Evolutionary conservation across 1,284 basidiomycete genomes (phyloP).

Genomic region (Agroathelia rolfsii): DNA sequence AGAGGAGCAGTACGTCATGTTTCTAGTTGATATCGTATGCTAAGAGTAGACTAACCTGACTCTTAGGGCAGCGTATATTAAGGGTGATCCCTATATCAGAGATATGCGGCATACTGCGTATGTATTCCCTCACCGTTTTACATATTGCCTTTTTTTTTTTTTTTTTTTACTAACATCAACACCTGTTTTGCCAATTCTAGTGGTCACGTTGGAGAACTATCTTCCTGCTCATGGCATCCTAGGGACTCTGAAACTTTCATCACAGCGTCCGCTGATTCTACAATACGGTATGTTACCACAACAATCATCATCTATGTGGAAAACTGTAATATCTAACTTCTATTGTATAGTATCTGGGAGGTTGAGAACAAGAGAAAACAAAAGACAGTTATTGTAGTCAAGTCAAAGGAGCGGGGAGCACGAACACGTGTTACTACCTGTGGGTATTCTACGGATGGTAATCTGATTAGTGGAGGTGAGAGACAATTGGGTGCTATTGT

Average conservation of each 20-base stretch:
- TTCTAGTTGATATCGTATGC: constrained; percentile 12
- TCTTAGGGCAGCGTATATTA: constrained; percentile 74
- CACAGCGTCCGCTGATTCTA: constrained; percentile 91
- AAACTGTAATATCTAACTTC: constrained; percentile 47
- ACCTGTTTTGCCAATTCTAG: constrained; percentile 31
- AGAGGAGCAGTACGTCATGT: constrained; percentile 67
- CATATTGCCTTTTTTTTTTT: constrained; percentile 4
- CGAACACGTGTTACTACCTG: constrained; percentile 87
- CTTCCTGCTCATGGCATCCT: constrained; percentile 88
- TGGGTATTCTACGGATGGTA: constrained; percentile 80
- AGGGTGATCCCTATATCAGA: constrained; percentile 96
- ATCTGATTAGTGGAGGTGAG: constrained; percentile 77
- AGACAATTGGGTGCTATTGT: constrained; percentile 12
- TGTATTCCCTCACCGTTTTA: constrained; percentile 18
- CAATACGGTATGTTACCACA: constrained; percentile 72
- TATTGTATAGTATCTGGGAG: constrained; percentile 77
- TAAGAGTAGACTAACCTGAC: constrained; percentile 38
- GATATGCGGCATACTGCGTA: constrained; percentile 97
- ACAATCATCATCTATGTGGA: constrained; percentile 27
- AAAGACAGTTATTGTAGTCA: constrained; percentile 90
- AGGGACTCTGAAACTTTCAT: constrained; percentile 76
- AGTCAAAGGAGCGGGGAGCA: constrained; percentile 92
- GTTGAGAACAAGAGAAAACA: constrained; percentile 82
- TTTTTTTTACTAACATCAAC: constrained; percentile 3
- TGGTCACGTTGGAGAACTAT: constrained; percentile 90